phyloP scores from a whole-genome alignment of 2,329 filamentous ascomycete species.

The Verticillium tricorpus region DNA sequence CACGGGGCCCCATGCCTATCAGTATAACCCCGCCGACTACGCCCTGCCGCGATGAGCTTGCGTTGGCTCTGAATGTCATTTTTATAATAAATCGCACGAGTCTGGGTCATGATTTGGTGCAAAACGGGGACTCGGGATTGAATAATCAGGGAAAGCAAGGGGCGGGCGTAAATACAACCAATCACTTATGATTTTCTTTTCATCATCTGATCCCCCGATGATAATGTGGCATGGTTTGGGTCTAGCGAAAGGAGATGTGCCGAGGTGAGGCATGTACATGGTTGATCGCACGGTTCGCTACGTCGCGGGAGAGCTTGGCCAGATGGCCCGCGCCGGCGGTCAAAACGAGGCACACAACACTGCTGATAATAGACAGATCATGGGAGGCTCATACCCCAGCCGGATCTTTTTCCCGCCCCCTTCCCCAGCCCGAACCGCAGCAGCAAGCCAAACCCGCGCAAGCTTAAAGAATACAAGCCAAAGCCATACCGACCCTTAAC shows the following conservation, averaged over 20 bases:
- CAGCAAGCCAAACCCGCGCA: no score
- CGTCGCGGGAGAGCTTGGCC: not conserved
- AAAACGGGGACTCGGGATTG: not conserved
- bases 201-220: no score
- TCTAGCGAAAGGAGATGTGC: no score
- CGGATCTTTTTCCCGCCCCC: not conserved
- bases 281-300: no score
- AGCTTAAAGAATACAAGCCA: not conserved
- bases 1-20: slow-evolving; percentile 7
- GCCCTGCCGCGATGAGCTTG: slow-evolving; percentile 13
- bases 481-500: not conserved
- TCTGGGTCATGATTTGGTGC: not conserved
- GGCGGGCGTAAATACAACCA: not conserved
- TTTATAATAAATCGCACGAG: no score
- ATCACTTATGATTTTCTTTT: not conserved
- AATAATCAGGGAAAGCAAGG: no score
- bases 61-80: no score
- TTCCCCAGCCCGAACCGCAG: not conserved
- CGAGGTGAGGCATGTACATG: no score
- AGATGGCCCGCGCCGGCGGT: not conserved
- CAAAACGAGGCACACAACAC: not conserved
- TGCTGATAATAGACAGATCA: not conserved
- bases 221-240: no score
- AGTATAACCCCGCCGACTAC: slow-evolving; percentile 37
- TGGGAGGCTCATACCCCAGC: not conserved